phyloP scores from a whole-genome alignment of 2,329 filamentous ascomycete species.

The Hypoxylon sp. region DNA sequence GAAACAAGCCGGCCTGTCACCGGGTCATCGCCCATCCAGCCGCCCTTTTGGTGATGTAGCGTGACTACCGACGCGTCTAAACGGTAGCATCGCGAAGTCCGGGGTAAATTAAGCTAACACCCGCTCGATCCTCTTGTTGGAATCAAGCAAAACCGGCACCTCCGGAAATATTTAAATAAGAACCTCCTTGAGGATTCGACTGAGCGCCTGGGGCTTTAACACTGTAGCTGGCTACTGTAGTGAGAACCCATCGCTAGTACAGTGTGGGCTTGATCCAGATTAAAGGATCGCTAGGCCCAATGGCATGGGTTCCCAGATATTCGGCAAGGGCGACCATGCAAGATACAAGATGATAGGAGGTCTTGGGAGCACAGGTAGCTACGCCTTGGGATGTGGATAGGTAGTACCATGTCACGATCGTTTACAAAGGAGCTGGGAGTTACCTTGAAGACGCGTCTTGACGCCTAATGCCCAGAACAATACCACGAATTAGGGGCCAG shows the following conservation, averaged over 20 bases:
- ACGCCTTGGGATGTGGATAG: background rate
- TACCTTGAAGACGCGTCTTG: background rate
- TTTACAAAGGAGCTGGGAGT: background rate
- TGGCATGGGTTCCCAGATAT: background rate
- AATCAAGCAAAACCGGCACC: too few species aligned
- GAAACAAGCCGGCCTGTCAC: background rate
- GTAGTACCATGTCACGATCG: background rate
- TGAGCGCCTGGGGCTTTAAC: background rate
- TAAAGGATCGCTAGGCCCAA: background rate
- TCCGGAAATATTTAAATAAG: background rate
- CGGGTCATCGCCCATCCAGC: background rate
- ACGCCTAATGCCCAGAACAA: background rate
- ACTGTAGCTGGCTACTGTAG: too few species aligned
- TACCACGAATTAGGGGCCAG: background rate
- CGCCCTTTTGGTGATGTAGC: too few species aligned
- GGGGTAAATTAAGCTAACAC: too few species aligned
- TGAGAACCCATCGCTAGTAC: too few species aligned
- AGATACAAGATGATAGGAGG: background rate
- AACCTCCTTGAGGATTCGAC: background rate
- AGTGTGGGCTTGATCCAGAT: background rate
- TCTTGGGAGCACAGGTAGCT: background rate
- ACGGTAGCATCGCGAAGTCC: too few species aligned
- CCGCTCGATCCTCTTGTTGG: too few species aligned
- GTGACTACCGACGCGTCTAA: too few species aligned
- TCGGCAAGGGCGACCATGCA: background rate